These are phyloP conservation scores for Suillus sp. DNA, from an alignment of 768 basidiomycete species.

Conservation along the genomic window DNA sequence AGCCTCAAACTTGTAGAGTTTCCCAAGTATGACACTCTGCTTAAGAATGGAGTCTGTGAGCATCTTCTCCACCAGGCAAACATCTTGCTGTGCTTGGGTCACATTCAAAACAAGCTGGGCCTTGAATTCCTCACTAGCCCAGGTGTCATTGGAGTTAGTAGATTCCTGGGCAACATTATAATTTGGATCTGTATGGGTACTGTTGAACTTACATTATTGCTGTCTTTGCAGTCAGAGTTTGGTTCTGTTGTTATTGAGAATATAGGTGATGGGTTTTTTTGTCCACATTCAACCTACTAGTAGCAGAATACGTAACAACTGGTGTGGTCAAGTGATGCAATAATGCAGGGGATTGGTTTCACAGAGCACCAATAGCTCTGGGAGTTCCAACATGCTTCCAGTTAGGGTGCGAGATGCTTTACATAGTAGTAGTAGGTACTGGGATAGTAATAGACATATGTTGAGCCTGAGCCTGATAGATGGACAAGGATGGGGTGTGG, in stretches of 20 bases:
- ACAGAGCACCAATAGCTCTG: background rate
- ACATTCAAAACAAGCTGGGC: too few species aligned
- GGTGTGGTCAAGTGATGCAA: background rate
- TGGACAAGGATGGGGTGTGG: too few species aligned
- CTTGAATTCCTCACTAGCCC: too few species aligned
- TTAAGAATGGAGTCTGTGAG: background rate
- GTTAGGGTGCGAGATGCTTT: too few species aligned
- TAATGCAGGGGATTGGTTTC: background rate
- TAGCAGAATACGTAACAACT: background rate
- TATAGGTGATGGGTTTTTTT: too few species aligned
- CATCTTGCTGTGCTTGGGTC: background rate
- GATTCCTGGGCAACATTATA: too few species aligned
- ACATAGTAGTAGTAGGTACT: too few species aligned
- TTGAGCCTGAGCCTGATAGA: too few species aligned
- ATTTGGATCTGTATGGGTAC: background rate
- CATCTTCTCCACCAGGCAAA: background rate
- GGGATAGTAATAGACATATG: too few species aligned
- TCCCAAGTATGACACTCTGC: background rate
- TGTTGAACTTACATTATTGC: background rate
- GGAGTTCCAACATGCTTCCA: too few species aligned
- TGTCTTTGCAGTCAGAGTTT: background rate
- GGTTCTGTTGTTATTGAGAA: too few species aligned
- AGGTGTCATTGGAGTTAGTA: too few species aligned
- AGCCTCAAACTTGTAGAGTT: background rate
- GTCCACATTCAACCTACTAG: background rate